These are phyloP conservation scores for Diaporthe helianthi DNA, from an alignment of 2,329 filamentous ascomycete species.

Conservation along the genomic window DNA sequence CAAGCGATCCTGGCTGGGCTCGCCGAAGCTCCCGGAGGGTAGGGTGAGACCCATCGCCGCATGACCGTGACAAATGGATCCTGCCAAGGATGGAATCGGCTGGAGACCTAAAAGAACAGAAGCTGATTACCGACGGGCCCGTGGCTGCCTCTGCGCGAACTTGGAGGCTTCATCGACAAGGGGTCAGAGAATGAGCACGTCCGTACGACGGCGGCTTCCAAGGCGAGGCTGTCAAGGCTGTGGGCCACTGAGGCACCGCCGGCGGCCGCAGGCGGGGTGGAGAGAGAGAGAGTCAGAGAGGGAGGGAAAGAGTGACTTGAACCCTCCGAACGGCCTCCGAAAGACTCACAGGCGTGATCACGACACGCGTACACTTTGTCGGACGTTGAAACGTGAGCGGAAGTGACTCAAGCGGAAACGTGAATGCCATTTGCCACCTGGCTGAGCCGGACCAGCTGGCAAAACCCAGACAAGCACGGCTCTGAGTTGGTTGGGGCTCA, in stretches of 20 bases:
- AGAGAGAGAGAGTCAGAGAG: not conserved
- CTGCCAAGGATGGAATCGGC: not conserved
- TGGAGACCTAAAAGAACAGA: not conserved
- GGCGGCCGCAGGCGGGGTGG: not conserved
- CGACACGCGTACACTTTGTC: not conserved
- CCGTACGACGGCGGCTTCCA: not conserved
- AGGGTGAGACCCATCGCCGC: constrained; percentile 1
- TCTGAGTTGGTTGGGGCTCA: not conserved
- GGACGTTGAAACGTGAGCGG: constrained; percentile 17
- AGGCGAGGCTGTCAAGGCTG: constrained; percentile 6
- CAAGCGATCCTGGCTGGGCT: constrained; percentile 11
- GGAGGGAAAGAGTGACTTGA: constrained; percentile 7
- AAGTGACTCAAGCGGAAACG: constrained; percentile 28
- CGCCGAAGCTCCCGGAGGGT: constrained; percentile 14
- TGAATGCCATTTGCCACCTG: constrained; percentile 21
- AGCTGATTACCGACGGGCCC: not conserved
- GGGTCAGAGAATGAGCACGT: not conserved
- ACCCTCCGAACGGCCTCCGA: constrained; percentile 20
- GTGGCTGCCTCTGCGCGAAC: not conserved
- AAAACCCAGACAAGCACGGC: not conserved
- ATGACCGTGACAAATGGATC: constrained; percentile 6
- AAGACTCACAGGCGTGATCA: constrained; percentile 6
- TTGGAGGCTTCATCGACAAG: not conserved
- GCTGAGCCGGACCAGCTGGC: constrained; percentile 27
- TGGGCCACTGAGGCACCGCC: not conserved